Evolutionary conservation across 1,139 yeast species (phyloP), one percentile per base, ranked within the genome.

Genomic region (Wickerhamiella pararugosa): DNA sequence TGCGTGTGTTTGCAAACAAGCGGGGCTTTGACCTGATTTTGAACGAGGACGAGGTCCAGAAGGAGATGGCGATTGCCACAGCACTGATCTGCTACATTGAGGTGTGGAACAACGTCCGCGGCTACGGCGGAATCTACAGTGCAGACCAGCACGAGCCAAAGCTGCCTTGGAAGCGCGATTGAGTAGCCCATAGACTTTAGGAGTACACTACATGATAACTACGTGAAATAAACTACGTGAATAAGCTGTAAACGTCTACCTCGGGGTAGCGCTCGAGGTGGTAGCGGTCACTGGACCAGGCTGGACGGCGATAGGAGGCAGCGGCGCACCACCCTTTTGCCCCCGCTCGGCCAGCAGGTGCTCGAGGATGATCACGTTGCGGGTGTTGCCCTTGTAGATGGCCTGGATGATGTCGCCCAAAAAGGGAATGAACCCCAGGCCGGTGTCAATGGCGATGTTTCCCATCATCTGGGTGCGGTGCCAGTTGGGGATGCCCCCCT

Each of bases 351-450:
- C 39, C 51, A 79, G 60, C 49, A 72, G 63, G 44, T 69, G 67
- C 55, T 81, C 87, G 51, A 80, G 59, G 39, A 79, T 51, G 34
- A 79, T 63, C 40, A 77, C 76, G 56, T 82, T 82, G 47, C 94
- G 63, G 29, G 83, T 77, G 52, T 80, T 80, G 43, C 86, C 75
- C 62, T 80, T 78, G 62, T 79, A 82, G 42, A 76, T 64, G 27
- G 82, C 74, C 48, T 75, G 75, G 43, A 78, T 67, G 37, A 79
- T 59, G 51, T 74, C 82, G 7, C 94, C 94, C 11, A 81, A 73
- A 34, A 81, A 48, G 1, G 94, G 93, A 36, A 79, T 71, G 52
- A 82, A 61, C 0, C 90, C 86, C 42, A 82, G 62, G 1, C 69
- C 67, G 53, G 79, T 80, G 57, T 82, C 93, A 41, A 79, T 55